phyloP scores from a whole-genome alignment of 495 filamentous ascomycete species.

The Talaromyces stipitatus region DNA sequence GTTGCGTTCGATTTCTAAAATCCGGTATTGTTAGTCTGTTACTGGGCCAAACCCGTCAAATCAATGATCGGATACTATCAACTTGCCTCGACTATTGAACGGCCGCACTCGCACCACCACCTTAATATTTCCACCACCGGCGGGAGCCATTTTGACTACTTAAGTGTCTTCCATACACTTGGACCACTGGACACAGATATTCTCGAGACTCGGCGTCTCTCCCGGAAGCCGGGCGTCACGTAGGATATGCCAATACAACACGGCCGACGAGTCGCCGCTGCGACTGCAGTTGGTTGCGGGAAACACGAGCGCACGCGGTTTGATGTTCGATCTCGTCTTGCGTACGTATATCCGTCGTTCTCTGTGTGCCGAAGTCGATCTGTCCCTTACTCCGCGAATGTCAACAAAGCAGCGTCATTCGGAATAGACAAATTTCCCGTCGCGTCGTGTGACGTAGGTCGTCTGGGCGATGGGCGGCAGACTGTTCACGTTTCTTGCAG shows the following conservation, averaged over 20 bases:
- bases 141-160: slow-evolving; percentile 52
- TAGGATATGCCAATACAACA: not conserved
- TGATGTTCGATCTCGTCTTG: not conserved
- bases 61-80: not conserved
- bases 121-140: slow-evolving; percentile 95
- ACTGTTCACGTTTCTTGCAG: not conserved
- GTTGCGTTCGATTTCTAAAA: slow-evolving; percentile 72
- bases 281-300: not conserved
- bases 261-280: not conserved
- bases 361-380: not conserved
- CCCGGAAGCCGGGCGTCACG: not conserved
- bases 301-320: not conserved
- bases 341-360: not conserved
- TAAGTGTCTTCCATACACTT: not conserved
- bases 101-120: slow-evolving; percentile 94
- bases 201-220: not conserved
- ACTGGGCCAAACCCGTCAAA: slow-evolving; percentile 1
- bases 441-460: not conserved
- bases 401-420: not conserved
- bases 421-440: not conserved
- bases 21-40: slow-evolving; percentile 12
- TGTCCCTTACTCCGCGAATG: not conserved
- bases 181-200: not conserved
- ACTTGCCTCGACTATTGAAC: slow-evolving; percentile 86
- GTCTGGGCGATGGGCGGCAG: not conserved